Percentiles rank a stretch among this genome's conserved stretches.
Conservation (phyloP, 2,329 filamentous ascomycete species). For the Diaporthe longicolla region DNA sequence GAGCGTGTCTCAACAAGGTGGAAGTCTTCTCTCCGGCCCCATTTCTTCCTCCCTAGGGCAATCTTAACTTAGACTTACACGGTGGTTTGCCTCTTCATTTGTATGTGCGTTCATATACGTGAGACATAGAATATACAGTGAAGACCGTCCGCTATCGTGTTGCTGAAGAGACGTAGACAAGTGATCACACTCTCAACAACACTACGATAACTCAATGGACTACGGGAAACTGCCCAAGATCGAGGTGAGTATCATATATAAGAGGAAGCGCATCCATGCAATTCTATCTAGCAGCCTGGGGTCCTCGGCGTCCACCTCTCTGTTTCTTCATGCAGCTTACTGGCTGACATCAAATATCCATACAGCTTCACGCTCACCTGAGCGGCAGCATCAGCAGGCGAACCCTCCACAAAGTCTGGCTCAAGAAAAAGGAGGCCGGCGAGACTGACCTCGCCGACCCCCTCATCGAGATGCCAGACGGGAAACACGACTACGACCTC, state of each 20-base stretch:
- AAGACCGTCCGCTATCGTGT: background rate
- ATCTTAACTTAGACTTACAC: background rate
- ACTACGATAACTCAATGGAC: conserved; percentile 50
- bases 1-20: background rate
- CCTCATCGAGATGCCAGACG: conserved; percentile 75
- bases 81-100: background rate
- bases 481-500: conserved; percentile 80
- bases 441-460: conserved; percentile 76
- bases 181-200: background rate
- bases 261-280: conserved; percentile 1
- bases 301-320: conserved; percentile 25
- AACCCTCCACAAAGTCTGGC: conserved; percentile 83
- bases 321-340: background rate
- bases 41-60: no score
- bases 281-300: background rate
- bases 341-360: background rate
- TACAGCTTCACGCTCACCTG: conserved; percentile 83
- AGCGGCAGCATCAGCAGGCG: conserved; percentile 82
- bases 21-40: background rate
- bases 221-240: conserved; percentile 68
- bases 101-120: background rate
- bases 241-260: conserved; percentile 58
- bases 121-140: background rate
- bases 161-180: background rate
- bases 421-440: conserved; percentile 66